Evolutionary conservation across 2,329 filamentous ascomycete genomes (phyloP), one percentile per base, ranked within the genome.

Genomic region (Juglanconis oblonga): DNA sequence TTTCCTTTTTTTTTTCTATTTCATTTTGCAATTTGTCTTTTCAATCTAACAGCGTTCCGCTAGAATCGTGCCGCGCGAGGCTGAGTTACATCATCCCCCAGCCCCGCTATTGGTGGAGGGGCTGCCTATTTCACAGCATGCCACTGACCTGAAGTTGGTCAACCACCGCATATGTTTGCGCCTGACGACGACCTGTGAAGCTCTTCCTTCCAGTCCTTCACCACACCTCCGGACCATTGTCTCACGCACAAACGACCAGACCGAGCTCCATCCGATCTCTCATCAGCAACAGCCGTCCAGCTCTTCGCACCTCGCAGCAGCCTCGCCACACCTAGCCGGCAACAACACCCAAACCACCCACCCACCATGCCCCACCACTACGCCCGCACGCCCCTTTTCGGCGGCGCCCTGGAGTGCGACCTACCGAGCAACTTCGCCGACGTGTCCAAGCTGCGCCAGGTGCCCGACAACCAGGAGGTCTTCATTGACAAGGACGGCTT

Each of bases 401-500:
- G 89, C 71, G 89, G 88, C 71, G 89, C 89, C 62, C 83, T 92
- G 64, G 79, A 82, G 65, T 84, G 81, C 68, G 87, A 91, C 63
- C 77, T 92, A 13, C 90, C 90, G 13, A 73, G 78, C 55, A 81
- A 80, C 64, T 91, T 90, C 72, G 83, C 83, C 66, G 90, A 93
- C 69, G 87, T 91, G 60, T 91, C 89, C 76, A 82, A 83, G 57
- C 82, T 92, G 67, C 87, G 90, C 64, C 84, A 92, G 75, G 86
- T 93, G 5, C 90, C 90, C 54, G 88, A 94, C 72, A 90, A 96
- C 74, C 93, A 98, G 78, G 94, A 97, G 79, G 89, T 97, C 67
- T 97, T 87, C 77, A 88, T 97, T 69, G 92, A 96, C 72, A 82
- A 85, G 65, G 83, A 89, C 64, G 92, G 92, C 53, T 93, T 93